Conservation (phyloP, 768 basidiomycete genomes). For the Gelatoporia subvermispora region DNA sequence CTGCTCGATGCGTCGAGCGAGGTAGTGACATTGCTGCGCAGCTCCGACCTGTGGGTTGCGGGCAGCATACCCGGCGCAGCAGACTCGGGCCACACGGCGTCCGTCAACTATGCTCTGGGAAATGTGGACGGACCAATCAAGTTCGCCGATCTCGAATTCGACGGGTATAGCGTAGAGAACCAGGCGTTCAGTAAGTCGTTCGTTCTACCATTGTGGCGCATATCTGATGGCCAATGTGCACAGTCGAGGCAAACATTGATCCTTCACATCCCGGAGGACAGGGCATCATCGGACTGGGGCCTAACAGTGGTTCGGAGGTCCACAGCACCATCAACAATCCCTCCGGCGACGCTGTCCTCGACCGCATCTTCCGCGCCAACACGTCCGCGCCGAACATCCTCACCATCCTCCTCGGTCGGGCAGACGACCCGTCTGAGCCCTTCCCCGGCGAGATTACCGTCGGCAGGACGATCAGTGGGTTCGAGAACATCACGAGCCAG, state of each 20-base stretch:
- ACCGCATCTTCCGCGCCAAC: constrained; percentile 28
- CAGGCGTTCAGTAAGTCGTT: constrained; percentile 23
- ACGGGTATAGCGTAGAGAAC: constrained; percentile 19
- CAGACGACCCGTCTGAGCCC: constrained; percentile 22
- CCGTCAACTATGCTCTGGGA: constrained; percentile 21
- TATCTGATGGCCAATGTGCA: not conserved
- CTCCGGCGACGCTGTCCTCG: constrained; percentile 23
- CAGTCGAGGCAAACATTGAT: constrained; percentile 9
- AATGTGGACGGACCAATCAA: constrained; percentile 18
- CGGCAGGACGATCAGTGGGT: constrained; percentile 21
- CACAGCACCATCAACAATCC: constrained; percentile 10
- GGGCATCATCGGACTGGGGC: constrained; percentile 29
- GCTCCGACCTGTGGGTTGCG: constrained; percentile 28
- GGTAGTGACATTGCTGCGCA: constrained; percentile 3
- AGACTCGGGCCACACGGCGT: constrained; percentile 15
- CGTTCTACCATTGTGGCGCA: not conserved
- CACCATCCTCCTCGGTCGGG: constrained; percentile 26
- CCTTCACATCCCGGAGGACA: constrained; percentile 9
- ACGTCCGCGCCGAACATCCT: constrained; percentile 26
- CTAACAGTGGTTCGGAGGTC: constrained; percentile 23
- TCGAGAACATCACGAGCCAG: constrained; percentile 21
- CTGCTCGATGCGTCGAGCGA: not conserved
- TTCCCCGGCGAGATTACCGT: constrained; percentile 28
- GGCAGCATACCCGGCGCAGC: constrained; percentile 19
- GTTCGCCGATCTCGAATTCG: constrained; percentile 21